Evolutionary conservation across 225 moss, liverwort and hornwort genomes (phyloP).

Genomic region (Straminergon stramineum): DNA sequence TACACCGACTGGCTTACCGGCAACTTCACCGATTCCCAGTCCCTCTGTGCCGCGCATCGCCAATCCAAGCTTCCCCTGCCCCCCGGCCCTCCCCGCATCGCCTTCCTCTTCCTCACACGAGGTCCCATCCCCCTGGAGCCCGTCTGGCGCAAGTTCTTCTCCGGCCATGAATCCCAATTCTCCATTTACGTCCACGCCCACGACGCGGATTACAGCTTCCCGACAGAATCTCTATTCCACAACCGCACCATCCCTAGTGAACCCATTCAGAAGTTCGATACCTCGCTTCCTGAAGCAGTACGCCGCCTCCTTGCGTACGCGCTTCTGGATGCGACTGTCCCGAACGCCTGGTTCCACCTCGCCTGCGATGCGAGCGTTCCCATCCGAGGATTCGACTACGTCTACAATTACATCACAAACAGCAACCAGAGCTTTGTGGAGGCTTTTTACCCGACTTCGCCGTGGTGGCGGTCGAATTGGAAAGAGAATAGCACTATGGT

Average conservation of each 20-base stretch:
- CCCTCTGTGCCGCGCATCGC: conserved; percentile 5
- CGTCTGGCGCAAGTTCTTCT: conserved; percentile 6
- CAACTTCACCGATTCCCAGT: not conserved
- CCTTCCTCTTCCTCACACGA: conserved; percentile 13
- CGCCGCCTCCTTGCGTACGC: not conserved
- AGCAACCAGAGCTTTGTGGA: conserved; percentile 16
- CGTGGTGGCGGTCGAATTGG: not conserved
- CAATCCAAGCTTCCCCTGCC: not conserved
- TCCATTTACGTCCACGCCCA: conserved; percentile 5
- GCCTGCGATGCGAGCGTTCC: not conserved
- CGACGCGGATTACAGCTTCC: not conserved
- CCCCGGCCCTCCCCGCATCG: not conserved
- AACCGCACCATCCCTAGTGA: not conserved
- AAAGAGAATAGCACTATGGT: not conserved
- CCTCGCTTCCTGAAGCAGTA: not conserved
- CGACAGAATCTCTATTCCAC: not conserved
- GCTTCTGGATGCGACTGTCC: not conserved
- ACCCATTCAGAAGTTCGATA: not conserved
- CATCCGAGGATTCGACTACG: not conserved
- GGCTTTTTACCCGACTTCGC: not conserved
- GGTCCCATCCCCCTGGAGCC: not conserved
- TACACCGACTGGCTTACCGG: not conserved
- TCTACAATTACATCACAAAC: not conserved
- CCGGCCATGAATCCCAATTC: not conserved
- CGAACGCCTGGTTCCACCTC: conserved; percentile 23